phyloP scores from a whole-genome alignment of 2,329 filamentous ascomycete genomes.

The Paramyrothecium sp. region DNA sequence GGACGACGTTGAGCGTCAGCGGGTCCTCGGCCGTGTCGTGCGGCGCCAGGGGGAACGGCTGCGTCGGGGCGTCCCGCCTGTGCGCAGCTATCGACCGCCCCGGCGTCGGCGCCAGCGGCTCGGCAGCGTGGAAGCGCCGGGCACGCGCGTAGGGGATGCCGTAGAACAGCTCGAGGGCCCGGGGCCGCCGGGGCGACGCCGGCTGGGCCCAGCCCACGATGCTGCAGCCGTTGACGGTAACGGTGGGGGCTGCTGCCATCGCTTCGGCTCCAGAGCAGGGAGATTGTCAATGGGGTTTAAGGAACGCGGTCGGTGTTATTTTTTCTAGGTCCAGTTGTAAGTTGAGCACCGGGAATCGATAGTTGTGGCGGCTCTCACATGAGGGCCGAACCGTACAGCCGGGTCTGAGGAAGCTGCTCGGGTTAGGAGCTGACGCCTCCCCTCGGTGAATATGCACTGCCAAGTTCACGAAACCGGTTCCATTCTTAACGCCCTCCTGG shows the following conservation, averaged over 20 bases:
- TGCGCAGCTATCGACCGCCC: constrained; percentile 27
- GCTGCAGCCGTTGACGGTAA: constrained; percentile 18
- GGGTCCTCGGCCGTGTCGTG: constrained; percentile 47
- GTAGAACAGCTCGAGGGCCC: constrained; percentile 44
- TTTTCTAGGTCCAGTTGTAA: too few species aligned
- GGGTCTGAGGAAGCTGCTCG: too few species aligned
- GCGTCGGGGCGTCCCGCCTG: constrained; percentile 26
- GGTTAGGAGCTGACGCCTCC: too few species aligned
- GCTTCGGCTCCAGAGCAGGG: neutral
- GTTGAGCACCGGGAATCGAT: too few species aligned
- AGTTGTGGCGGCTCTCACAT: too few species aligned
- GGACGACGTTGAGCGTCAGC: constrained; percentile 51
- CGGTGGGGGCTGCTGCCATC: constrained; percentile 2
- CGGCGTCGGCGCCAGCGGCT: constrained; percentile 22
- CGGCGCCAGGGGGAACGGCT: constrained; percentile 17
- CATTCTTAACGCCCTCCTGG: too few species aligned
- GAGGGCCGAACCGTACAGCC: too few species aligned
- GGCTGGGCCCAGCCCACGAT: constrained; percentile 18
- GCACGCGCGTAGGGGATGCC: constrained; percentile 48
- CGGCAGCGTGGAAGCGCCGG: constrained; percentile 45
- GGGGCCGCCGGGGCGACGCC: constrained; percentile 28
- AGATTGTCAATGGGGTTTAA: neutral
- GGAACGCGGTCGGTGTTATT: too few species aligned
- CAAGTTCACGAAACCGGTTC: too few species aligned
- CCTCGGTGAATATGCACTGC: too few species aligned